phyloP scores from a whole-genome alignment of 2,329 filamentous ascomycete genomes.

The Colletotrichum scovillei region DNA sequence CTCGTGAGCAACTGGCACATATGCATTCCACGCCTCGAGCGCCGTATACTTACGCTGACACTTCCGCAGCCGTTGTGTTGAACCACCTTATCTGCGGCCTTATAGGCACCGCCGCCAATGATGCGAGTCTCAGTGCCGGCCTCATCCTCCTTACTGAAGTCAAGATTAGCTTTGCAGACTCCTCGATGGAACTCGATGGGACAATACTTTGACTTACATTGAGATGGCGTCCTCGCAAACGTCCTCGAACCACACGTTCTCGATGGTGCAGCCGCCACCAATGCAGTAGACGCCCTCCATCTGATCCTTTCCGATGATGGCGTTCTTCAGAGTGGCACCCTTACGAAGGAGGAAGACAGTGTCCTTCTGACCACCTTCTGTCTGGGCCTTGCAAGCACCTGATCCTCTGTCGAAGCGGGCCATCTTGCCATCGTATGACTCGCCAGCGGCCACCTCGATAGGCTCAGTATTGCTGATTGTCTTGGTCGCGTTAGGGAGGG shows the following conservation, averaged over 20 bases:
- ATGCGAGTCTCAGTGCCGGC: constrained; percentile 41
- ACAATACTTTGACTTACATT: constrained; percentile 24
- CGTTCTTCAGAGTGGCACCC: constrained; percentile 58
- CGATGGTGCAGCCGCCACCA: constrained; percentile 41
- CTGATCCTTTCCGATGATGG: constrained; percentile 54
- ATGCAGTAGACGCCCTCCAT: constrained; percentile 44
- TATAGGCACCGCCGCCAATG: constrained; percentile 53
- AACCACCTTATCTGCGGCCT: constrained; percentile 57
- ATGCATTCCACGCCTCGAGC: background rate
- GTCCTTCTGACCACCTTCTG: constrained; percentile 55
- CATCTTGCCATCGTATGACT: constrained; percentile 47
- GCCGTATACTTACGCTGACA: constrained; percentile 43
- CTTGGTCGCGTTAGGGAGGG: constrained; percentile 42
- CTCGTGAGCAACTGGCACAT: background rate
- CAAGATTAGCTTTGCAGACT: background rate
- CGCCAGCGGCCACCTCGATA: constrained; percentile 45
- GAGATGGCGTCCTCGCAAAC: constrained; percentile 43
- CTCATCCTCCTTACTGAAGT: constrained; percentile 31
- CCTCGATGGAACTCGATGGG: too few relatives aligned
- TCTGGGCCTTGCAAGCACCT: constrained; percentile 53
- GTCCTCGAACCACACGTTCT: constrained; percentile 43
- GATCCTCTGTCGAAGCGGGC: constrained; percentile 52
- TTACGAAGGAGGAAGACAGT: constrained; percentile 55
- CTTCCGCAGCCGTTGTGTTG: constrained; percentile 61
- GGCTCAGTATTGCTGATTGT: constrained; percentile 42